Evolutionary conservation across 1,284 basidiomycete species (phyloP).

Genomic region (Tranzscheliella williamsii): DNA sequence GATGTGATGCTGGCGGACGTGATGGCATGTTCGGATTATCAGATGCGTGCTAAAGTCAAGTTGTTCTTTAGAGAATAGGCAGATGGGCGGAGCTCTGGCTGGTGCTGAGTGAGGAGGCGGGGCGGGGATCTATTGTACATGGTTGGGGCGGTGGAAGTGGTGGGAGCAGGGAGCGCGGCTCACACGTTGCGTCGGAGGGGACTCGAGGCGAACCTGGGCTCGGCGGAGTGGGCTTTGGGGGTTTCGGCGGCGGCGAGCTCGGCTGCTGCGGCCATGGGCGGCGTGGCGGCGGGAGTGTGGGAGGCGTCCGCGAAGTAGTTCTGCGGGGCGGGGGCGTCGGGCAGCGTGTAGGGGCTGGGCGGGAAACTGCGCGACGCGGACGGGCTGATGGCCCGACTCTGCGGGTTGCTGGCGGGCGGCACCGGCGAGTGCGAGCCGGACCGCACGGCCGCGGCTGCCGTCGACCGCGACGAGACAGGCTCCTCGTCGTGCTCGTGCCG

Average conservation of each 20-base stretch:
- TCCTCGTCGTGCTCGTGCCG: slow-evolving; percentile 45
- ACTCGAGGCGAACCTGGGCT: slow-evolving; percentile 11
- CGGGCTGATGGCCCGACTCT: slow-evolving; percentile 3
- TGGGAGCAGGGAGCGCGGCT: background rate
- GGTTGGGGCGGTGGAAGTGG: too few relatives aligned
- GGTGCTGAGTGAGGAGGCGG: too few relatives aligned
- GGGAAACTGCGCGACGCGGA: slow-evolving; percentile 13
- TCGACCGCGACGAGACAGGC: background rate
- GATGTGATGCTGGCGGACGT: too few relatives aligned
- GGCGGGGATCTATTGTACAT: too few relatives aligned
- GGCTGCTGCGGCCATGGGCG: background rate
- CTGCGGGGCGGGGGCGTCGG: slow-evolving; percentile 40
- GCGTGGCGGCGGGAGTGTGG: background rate
- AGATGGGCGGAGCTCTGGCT: too few relatives aligned
- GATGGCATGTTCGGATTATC: too few relatives aligned
- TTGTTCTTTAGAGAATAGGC: too few relatives aligned
- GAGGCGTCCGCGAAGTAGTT: slow-evolving; percentile 45
- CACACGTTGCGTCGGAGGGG: slow-evolving; percentile 24
- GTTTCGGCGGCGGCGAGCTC: slow-evolving; percentile 5
- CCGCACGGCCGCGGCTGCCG: background rate
- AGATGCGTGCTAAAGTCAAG: too few relatives aligned
- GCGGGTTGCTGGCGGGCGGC: background rate
- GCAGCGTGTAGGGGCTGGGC: slow-evolving; percentile 41
- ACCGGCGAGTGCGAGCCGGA: background rate
- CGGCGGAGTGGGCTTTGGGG: slow-evolving; percentile 8